Percentiles rank a stretch among this genome's conserved stretches.
Conservation (phyloP, 495 filamentous ascomycete species). For the Aspergillus ellipticus region DNA sequence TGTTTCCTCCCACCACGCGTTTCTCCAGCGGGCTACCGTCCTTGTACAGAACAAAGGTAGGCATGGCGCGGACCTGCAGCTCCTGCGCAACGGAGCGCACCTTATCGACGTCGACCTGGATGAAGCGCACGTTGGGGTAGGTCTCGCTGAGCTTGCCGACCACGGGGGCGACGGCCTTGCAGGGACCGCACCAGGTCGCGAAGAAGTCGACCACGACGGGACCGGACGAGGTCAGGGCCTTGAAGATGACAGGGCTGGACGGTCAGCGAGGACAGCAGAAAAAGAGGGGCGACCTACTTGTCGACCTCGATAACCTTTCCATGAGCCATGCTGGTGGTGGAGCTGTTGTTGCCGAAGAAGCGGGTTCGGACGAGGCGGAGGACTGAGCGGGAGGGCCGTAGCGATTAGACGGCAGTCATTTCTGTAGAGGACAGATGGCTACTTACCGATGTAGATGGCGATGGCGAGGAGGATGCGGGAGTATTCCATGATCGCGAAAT, state of each 20-base stretch:
- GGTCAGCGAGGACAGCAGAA: background rate
- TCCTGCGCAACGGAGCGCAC: slow-evolving; percentile 67
- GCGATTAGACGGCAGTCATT: no score
- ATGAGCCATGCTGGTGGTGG: slow-evolving; percentile 12
- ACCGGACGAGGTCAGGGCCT: slow-evolving; percentile 52
- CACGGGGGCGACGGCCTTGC: slow-evolving; percentile 80
- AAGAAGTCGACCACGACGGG: slow-evolving; percentile 58
- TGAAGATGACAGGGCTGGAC: slow-evolving; percentile 15
- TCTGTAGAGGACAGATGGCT: no score
- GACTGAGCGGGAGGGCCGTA: no score
- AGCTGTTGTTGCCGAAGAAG: background rate
- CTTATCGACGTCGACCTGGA: slow-evolving; percentile 87
- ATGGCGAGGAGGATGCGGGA: slow-evolving; percentile 11
- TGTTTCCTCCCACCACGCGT: slow-evolving; percentile 18
- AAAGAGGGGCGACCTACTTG: slow-evolving; percentile 8
- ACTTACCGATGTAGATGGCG: slow-evolving; percentile 10
- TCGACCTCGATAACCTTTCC: slow-evolving; percentile 17
- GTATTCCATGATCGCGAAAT: slow-evolving; percentile 6
- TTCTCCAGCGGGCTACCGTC: slow-evolving; percentile 48
- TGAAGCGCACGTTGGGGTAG: slow-evolving; percentile 62
- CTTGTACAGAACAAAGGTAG: slow-evolving; percentile 79
- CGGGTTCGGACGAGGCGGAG: slow-evolving; percentile 14
- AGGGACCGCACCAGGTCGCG: slow-evolving; percentile 79
- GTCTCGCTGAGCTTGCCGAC: slow-evolving; percentile 60
- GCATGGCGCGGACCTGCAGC: slow-evolving; percentile 80